Evolutionary conservation across 2,329 filamentous ascomycete species (phyloP).

Genomic region (Monosporascus sp.): DNA sequence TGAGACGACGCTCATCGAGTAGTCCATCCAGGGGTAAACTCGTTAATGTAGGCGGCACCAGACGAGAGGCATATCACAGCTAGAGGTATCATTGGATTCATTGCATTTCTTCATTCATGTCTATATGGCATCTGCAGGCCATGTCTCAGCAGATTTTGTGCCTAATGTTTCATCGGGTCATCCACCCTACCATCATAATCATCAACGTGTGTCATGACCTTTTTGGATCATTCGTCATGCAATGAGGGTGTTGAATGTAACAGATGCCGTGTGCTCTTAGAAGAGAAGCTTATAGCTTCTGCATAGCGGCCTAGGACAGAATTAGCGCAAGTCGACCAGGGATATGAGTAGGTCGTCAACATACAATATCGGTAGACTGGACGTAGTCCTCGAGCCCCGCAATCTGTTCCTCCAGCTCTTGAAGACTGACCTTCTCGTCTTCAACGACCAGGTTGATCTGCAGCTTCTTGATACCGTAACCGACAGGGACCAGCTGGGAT

Average conservation of each 20-base stretch:
- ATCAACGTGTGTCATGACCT: constrained; percentile 21
- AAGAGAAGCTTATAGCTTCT: constrained; percentile 69
- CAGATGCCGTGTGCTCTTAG: constrained; percentile 10
- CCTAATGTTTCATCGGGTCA: constrained; percentile 16
- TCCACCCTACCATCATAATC: constrained; percentile 24
- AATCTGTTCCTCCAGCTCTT: too few relatives aligned
- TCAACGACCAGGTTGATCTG: constrained; percentile 98
- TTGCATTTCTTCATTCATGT: constrained; percentile 11
- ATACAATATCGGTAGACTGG: constrained; percentile 83
- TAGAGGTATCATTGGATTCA: background rate
- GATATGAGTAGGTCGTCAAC: constrained; percentile 16
- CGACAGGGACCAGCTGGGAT: constrained; percentile 82
- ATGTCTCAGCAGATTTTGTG: constrained; percentile 11
- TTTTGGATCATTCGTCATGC: constrained; percentile 25
- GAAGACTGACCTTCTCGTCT: constrained; percentile 82
- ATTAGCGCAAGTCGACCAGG: constrained; percentile 6
- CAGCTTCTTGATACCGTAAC: constrained; percentile 98
- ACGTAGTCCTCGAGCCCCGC: constrained; percentile 83
- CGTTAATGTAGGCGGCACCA: too few relatives aligned
- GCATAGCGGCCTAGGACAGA: constrained; percentile 60
- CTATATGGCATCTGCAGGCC: constrained; percentile 18
- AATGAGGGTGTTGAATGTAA: constrained; percentile 16
- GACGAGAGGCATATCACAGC: background rate
- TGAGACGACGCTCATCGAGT: too few relatives aligned
- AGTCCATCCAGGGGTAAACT: too few relatives aligned